Percentiles rank a stretch among this genome's conserved stretches.
Conservation (phyloP, 1,139 yeast species). For the Yamadazyma membranifaciens region DNA sequence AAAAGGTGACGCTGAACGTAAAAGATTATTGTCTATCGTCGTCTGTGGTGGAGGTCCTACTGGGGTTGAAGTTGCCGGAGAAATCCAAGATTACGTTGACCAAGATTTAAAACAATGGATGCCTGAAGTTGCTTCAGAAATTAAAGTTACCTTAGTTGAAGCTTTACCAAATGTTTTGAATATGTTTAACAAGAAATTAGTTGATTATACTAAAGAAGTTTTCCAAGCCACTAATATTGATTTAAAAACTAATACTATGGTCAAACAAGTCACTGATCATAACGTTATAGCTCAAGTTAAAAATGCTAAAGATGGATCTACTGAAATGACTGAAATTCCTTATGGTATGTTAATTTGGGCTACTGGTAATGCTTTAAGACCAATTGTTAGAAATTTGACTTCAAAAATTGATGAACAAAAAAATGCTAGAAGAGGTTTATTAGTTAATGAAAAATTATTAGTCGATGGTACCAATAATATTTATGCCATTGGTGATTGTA, state of each 20-base stretch:
- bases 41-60: constrained; percentile 98
- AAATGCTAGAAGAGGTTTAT: constrained; percentile 84
- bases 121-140: constrained; percentile 80
- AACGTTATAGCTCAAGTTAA: constrained; percentile 71
- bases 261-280: constrained; percentile 74
- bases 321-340: constrained; percentile 64
- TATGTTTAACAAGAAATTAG: constrained; percentile 80
- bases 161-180: constrained; percentile 89
- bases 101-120: constrained; percentile 88
- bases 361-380: constrained; percentile 92
- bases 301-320: constrained; percentile 55
- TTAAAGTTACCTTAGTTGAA: constrained; percentile 82
- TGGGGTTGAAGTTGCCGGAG: constrained; percentile 96
- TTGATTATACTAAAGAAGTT: constrained; percentile 80
- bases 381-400: constrained; percentile 66
- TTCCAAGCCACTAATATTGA: constrained; percentile 78
- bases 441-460: constrained; percentile 78
- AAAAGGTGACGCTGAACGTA: constrained; percentile 71
- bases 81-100: constrained; percentile 88
- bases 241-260: constrained; percentile 80
- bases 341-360: constrained; percentile 95
- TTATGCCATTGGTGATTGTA: constrained; percentile 93
- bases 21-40: constrained; percentile 75
- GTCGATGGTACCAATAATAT: constrained; percentile 83
- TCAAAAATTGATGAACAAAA: constrained; percentile 75